Evolutionary conservation across 345 rosid genomes (phyloP).

Genomic region (Salix caprea): DNA sequence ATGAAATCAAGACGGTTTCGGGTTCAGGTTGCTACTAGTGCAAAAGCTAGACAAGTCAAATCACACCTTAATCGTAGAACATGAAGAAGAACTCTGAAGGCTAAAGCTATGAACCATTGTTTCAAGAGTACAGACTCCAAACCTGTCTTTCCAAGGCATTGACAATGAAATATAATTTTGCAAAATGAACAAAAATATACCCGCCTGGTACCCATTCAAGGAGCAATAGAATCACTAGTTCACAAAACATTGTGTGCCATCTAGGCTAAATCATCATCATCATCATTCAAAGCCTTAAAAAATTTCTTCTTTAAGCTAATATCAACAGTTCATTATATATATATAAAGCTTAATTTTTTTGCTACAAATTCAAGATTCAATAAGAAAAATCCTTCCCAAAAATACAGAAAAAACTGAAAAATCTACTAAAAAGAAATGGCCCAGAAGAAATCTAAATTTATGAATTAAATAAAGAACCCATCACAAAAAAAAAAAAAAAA

Average conservation of each 20-base stretch:
- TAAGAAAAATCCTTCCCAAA: not conserved
- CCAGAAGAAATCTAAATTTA: not conserved
- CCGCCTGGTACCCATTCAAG: not conserved
- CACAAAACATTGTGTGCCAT: not conserved
- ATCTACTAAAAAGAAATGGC: not conserved
- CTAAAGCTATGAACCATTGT: too few species aligned
- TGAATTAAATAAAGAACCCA: not conserved
- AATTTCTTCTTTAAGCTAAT: not conserved
- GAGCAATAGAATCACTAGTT: not conserved
- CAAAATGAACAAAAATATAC: not conserved
- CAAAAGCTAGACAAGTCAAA: too few species aligned
- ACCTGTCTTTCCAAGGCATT: too few species aligned
- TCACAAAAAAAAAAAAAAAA: not conserved
- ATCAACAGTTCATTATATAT: not conserved
- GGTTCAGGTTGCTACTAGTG: too few species aligned
- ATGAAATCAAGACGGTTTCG: too few species aligned
- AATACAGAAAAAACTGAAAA: not conserved
- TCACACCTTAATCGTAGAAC: too few species aligned
- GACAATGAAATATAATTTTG: not conserved
- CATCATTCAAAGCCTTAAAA: not conserved
- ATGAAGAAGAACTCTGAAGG: too few species aligned
- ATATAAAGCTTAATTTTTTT: not conserved
- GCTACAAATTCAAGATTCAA: not conserved
- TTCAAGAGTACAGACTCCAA: too few species aligned
- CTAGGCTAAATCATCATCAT: not conserved